A percentile compares a stretch with the other conserved stretches of the same genome.
Conservation (phyloP, 352 stramenopile genomes). For the Hyaloperonospora brassicae region DNA sequence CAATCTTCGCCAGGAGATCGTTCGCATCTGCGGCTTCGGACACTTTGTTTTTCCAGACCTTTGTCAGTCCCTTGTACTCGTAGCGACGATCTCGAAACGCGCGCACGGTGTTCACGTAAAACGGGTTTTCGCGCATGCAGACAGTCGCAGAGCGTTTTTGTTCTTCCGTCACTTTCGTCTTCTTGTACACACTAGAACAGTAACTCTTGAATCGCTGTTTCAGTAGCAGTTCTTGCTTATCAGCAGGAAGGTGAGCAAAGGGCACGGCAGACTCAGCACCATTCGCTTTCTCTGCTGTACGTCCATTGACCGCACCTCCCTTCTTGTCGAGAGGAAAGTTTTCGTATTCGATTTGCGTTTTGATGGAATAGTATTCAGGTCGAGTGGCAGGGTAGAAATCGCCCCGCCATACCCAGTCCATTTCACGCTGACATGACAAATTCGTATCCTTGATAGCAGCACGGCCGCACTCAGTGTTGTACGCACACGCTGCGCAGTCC, state of each 20-base stretch:
- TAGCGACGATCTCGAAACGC: slow-evolving; percentile 98
- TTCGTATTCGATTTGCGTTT: slow-evolving; percentile 91
- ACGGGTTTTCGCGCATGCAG: slow-evolving; percentile 99
- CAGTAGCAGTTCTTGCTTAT: slow-evolving; percentile 58
- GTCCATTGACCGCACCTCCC: slow-evolving; percentile 3
- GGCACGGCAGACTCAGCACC: slow-evolving; percentile 31
- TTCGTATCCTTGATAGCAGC: slow-evolving; percentile 68
- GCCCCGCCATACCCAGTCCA: slow-evolving; percentile 98
- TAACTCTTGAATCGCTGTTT: slow-evolving; percentile 90
- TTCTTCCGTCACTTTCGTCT: slow-evolving; percentile 94
- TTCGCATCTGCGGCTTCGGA: slow-evolving; percentile 67
- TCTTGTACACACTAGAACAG: slow-evolving; percentile 95
- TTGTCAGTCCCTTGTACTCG: slow-evolving; percentile 98
- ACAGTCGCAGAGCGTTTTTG: slow-evolving; percentile 92
- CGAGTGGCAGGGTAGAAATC: slow-evolving; percentile 92
- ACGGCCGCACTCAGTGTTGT: slow-evolving; percentile 78
- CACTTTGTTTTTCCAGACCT: slow-evolving; percentile 88
- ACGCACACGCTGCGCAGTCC: slow-evolving; percentile 93
- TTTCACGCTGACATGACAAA: slow-evolving; percentile 92
- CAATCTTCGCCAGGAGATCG: slow-evolving; percentile 79
- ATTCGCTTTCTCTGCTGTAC: slow-evolving; percentile 12
- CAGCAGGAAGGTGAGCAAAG: slow-evolving; percentile 45
- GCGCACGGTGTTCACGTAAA: slow-evolving; percentile 99
- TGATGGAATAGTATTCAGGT: slow-evolving; percentile 94
- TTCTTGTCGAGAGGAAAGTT: slow-evolving; percentile 46